These are phyloP conservation scores for Silene coronaria DNA, from an alignment of 179 eudicot genomes.

Conservation along the genomic window DNA sequence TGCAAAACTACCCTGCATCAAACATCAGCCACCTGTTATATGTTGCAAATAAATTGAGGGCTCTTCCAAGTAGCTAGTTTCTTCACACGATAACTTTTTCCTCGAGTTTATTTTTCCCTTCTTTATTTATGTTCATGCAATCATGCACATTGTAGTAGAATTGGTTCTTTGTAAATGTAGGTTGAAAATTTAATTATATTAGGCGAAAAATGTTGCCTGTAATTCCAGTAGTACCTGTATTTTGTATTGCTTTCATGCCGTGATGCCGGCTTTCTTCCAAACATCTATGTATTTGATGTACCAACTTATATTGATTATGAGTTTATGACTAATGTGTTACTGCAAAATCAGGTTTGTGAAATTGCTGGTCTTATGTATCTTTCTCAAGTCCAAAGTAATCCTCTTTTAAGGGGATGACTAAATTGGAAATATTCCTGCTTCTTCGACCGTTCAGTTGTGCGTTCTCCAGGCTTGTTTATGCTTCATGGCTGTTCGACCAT, in stretches of 20 bases:
- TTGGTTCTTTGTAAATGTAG: conserved; percentile 20
- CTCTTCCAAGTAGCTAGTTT: conserved; percentile 33
- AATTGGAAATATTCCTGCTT: no score
- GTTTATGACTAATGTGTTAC: neutral
- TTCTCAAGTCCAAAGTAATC: no score
- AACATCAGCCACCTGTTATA: conserved; percentile 86
- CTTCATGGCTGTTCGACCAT: no score
- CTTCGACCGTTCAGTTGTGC: no score
- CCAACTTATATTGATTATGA: neutral
- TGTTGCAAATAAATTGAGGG: conserved; percentile 80
- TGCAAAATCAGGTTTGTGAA: neutral
- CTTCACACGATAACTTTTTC: neutral
- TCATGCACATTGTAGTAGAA: conserved; percentile 31
- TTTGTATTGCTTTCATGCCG: neutral
- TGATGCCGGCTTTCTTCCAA: neutral
- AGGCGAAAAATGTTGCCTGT: conserved; percentile 3
- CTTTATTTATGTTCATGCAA: conserved; percentile 13
- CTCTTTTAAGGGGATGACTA: no score
- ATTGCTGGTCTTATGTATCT: no score
- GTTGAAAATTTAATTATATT: neutral
- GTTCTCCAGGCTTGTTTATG: no score
- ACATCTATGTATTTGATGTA: neutral
- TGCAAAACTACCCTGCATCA: conserved; percentile 83
- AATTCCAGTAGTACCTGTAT: neutral
- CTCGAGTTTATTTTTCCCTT: conserved; percentile 5